Percentiles rank a stretch among this genome's conserved stretches.
These are phyloP conservation scores for Aspergillus campestris DNA, from an alignment of 495 filamentous ascomycete species.

Conservation along the genomic window DNA sequence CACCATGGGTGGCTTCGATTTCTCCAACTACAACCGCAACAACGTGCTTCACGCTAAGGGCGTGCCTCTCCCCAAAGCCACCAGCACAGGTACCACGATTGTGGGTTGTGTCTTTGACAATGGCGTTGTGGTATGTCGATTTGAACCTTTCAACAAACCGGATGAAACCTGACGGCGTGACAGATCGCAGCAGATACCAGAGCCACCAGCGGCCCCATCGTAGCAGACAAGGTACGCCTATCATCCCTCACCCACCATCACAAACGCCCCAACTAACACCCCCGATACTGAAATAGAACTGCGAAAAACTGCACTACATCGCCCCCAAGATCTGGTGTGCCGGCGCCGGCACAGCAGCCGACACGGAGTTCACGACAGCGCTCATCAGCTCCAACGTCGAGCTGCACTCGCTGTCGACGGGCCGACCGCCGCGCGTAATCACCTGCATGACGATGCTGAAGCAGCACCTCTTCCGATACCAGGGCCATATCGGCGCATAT, in stretches of 20 bases:
- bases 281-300: slow-evolving; percentile 54
- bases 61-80: slow-evolving; percentile 91
- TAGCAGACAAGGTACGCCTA: slow-evolving; percentile 80
- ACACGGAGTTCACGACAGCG: slow-evolving; percentile 98
- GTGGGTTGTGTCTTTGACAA: slow-evolving; percentile 96
- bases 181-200: slow-evolving; percentile 95
- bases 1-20: slow-evolving; percentile 97
- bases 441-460: slow-evolving; percentile 99
- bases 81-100: slow-evolving; percentile 98
- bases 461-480: slow-evolving; percentile 97
- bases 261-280: not conserved
- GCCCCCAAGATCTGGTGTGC: slow-evolving; percentile 99
- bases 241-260: not conserved
- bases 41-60: slow-evolving; percentile 86
- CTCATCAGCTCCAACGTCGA: slow-evolving; percentile 98
- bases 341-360: slow-evolving; percentile 93
- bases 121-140: slow-evolving; percentile 72
- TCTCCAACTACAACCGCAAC: slow-evolving; percentile 99
- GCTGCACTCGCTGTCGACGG: slow-evolving; percentile 88
- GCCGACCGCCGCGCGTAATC: slow-evolving; percentile 91
- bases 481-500: slow-evolving; percentile 97
- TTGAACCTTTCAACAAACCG: not conserved
- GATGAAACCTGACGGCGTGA: slow-evolving; percentile 2
- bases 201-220: slow-evolving; percentile 95
- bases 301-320: slow-evolving; percentile 99